These are phyloP conservation scores for Phaffia australis DNA, from an alignment of 768 basidiomycete species.

Conservation along the genomic window DNA sequence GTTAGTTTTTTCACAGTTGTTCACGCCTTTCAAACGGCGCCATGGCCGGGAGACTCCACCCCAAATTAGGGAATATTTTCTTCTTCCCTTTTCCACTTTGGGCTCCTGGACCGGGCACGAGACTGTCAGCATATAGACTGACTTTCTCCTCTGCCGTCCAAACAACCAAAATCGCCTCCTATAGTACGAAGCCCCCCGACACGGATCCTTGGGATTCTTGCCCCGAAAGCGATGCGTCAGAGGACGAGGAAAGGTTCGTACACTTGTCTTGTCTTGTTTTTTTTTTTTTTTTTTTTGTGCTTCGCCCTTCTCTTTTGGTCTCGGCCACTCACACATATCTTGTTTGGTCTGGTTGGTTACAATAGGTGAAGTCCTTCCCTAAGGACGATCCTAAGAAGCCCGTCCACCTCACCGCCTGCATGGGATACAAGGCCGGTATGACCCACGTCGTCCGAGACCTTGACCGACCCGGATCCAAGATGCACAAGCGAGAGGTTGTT, in stretches of 20 bases:
- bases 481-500: conserved; percentile 99
- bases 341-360: neutral
- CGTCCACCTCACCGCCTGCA: conserved; percentile 90
- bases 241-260: conserved; percentile 26
- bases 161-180: neutral
- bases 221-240: conserved; percentile 27
- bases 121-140: neutral
- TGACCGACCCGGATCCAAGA: conserved; percentile 98
- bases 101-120: neutral
- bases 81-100: neutral
- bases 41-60: neutral
- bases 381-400: conserved; percentile 99
- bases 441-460: conserved; percentile 98
- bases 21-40: neutral
- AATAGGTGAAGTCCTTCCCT: conserved; percentile 94
- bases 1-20: neutral
- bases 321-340: neutral
- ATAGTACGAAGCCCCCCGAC: conserved; percentile 95
- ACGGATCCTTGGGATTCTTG: conserved; percentile 72
- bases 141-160: neutral
- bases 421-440: conserved; percentile 99
- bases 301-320: neutral
- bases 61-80: conserved; percentile 3
- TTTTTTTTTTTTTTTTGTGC: neutral
- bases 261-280: neutral